phyloP scores from a whole-genome alignment of 306 rosid genomes.

The Lathyrus aphaca region DNA sequence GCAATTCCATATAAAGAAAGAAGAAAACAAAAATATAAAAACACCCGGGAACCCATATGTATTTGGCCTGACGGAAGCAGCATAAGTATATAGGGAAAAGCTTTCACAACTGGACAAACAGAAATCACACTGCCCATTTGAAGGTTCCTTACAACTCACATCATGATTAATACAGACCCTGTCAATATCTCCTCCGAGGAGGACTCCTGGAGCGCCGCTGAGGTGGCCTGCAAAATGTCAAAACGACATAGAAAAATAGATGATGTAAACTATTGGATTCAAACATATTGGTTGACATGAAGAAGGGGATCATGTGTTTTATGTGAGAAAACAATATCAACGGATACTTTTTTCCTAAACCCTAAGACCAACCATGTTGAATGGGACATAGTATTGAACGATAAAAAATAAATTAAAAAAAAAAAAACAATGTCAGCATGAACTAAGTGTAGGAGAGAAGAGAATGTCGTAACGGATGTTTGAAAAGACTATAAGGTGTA shows the following conservation, averaged over 20 bases:
- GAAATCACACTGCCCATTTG: slow-evolving; percentile 33
- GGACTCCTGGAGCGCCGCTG: slow-evolving; percentile 97
- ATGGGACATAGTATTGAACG: no score
- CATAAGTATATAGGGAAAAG: slow-evolving; percentile 39
- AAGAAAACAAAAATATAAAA: no score
- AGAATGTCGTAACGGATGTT: not conserved
- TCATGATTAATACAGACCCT: slow-evolving; percentile 36
- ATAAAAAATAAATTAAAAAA: not conserved
- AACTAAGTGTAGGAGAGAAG: not conserved
- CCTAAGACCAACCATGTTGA: not conserved
- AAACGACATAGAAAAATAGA: not conserved
- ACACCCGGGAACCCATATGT: slow-evolving; percentile 17
- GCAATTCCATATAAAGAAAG: not conserved
- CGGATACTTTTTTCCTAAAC: not conserved
- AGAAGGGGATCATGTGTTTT: not conserved
- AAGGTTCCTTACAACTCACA: slow-evolving; percentile 40
- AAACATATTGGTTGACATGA: not conserved
- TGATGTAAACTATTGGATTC: not conserved
- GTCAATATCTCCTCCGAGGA: slow-evolving; percentile 87
- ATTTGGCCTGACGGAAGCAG: slow-evolving; percentile 34
- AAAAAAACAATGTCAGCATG: not conserved
- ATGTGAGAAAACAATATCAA: not conserved
- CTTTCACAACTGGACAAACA: slow-evolving; percentile 24
- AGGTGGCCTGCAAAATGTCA: slow-evolving; percentile 56
- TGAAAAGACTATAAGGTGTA: not conserved